These are phyloP conservation scores for Ensete ventricosum DNA, from an alignment of 176 grass and related monocot genomes.

Conservation along the genomic window DNA sequence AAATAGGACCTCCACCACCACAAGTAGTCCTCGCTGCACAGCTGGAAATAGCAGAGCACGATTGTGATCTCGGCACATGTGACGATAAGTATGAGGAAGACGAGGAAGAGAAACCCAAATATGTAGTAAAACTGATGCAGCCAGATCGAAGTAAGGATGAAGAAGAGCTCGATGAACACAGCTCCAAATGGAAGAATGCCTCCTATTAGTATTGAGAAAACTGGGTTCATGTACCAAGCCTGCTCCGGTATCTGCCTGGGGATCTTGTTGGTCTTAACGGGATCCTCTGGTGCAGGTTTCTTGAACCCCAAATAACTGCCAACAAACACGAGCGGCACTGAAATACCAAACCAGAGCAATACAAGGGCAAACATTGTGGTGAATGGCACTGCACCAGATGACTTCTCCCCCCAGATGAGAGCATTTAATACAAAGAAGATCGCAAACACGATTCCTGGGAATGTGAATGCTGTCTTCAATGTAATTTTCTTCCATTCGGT, in stretches of 20 bases:
- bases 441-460: neutral
- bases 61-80: conserved; percentile 7
- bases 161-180: conserved; percentile 4
- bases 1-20: conserved; percentile 12
- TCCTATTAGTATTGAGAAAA: neutral
- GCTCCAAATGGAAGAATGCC: conserved; percentile 7
- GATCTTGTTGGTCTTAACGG: conserved; percentile 5
- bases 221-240: conserved; percentile 8
- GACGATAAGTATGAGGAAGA: conserved; percentile 1
- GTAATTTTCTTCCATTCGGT: conserved; percentile 2
- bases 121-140: conserved; percentile 9
- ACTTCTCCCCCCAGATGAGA: conserved; percentile 5
- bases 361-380: conserved; percentile 8
- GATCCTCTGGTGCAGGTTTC: conserved; percentile 1
- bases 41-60: conserved; percentile 8
- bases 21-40: conserved; percentile 1
- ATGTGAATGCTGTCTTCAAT: conserved; percentile 4
- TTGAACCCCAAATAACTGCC: conserved; percentile 3
- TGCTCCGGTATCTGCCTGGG: neutral
- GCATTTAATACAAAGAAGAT: conserved; percentile 3
- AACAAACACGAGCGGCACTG: neutral
- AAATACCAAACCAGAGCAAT: conserved; percentile 10
- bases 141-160: conserved; percentile 9
- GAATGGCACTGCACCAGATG: neutral
- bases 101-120: conserved; percentile 2